phyloP scores from a whole-genome alignment of 129 eudicot genomes.

The Heracleum sosnowskyi region DNA sequence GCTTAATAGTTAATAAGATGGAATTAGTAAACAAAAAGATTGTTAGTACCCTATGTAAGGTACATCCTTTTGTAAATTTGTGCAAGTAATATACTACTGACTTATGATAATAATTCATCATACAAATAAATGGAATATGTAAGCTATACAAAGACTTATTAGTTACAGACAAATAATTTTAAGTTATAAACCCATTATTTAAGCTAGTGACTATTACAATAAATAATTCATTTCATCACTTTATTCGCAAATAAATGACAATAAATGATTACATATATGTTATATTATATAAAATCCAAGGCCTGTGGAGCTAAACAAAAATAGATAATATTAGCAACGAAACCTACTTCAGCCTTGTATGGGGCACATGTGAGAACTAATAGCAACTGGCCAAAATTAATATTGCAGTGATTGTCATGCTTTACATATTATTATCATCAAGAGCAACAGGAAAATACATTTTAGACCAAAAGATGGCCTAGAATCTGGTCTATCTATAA shows the following conservation, averaged over 20 bases:
- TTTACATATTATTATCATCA: background rate
- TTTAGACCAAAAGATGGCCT: background rate
- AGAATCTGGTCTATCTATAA: background rate
- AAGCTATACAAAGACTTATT: background rate
- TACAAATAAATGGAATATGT: too few species aligned
- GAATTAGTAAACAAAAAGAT: too few species aligned
- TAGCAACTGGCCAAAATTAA: background rate
- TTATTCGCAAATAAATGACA: background rate
- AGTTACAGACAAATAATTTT: background rate
- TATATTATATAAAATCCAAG: background rate
- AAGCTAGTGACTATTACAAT: background rate
- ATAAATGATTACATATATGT: background rate
- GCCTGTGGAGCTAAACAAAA: background rate
- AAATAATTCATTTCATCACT: background rate
- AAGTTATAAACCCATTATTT: background rate
- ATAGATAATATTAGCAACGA: too few species aligned
- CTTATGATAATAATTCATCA: background rate
- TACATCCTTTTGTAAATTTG: too few species aligned
- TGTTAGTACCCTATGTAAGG: too few species aligned
- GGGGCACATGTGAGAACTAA: background rate
- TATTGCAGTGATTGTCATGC: background rate
- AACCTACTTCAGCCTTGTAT: too few species aligned
- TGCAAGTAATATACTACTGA: background rate
- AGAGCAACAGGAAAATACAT: background rate
- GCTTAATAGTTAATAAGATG: background rate